A percentile compares a stretch with the other conserved stretches of the same genome.
Conservation (phyloP, 2,329 filamentous ascomycete genomes). For the Raffaelea deltoideospora region DNA sequence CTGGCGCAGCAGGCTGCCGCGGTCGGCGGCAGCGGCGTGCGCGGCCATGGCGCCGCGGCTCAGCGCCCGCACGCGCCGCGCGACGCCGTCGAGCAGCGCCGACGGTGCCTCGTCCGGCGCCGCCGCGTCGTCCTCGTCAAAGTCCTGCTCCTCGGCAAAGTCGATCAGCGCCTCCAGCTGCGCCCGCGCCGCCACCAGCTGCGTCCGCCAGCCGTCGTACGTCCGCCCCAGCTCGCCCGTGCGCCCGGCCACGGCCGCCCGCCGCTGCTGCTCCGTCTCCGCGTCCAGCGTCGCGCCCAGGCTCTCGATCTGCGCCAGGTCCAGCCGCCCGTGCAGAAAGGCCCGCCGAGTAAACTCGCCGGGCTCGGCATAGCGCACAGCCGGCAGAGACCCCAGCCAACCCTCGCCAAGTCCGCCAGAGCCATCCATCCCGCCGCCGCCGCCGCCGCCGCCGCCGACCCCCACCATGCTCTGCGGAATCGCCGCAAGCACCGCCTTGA, state of each 20-base stretch:
- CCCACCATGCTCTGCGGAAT: constrained; percentile 39
- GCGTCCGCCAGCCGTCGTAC: constrained; percentile 71
- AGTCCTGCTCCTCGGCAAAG: constrained; percentile 94
- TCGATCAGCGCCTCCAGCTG: constrained; percentile 94
- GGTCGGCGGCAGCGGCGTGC: constrained; percentile 63
- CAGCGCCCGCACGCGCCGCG: constrained; percentile 45
- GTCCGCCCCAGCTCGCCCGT: constrained; percentile 53
- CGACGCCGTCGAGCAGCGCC: constrained; percentile 56
- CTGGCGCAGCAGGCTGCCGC: constrained; percentile 68
- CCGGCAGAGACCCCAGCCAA: too few species aligned
- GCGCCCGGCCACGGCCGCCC: constrained; percentile 66
- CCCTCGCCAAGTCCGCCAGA: too few species aligned
- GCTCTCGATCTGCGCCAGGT: constrained; percentile 68
- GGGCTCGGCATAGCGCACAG: constrained; percentile 76
- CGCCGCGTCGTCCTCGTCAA: constrained; percentile 85
- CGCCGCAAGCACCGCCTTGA: constrained; percentile 69
- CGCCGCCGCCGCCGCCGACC: background rate
- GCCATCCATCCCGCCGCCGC: too few species aligned
- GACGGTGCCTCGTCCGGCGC: too few species aligned
- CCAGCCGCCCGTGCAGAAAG: constrained; percentile 73
- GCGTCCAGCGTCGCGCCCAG: constrained; percentile 47
- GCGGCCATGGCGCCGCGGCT: constrained; percentile 45
- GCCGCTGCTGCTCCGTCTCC: constrained; percentile 85
- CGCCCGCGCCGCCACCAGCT: constrained; percentile 66
- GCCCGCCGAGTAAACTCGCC: constrained; percentile 91